Base-by-base conservation (phyloP, 73 alveolate species). In the Durusdinium trenchii region DNA sequence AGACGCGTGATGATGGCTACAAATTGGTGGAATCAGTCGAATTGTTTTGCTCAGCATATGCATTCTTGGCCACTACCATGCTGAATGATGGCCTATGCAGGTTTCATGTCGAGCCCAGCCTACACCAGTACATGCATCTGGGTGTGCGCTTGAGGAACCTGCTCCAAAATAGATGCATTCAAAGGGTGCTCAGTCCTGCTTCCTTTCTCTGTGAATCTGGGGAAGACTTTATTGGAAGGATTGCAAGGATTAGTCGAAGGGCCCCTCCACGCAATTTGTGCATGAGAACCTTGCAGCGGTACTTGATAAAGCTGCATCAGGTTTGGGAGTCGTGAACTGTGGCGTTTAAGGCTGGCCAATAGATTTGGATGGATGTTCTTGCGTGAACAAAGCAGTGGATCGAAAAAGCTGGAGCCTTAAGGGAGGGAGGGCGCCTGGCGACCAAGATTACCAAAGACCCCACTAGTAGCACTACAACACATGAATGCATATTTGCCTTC, bases 141-240 rank as follows among this genome's bases (percentile, higher is more conserved):
- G 92, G 92, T 30, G 36, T 82, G 6, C 73, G 92, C 5, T 28
- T 82, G 73, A 12, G 32, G 47, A 3, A 6, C 18, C 46, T 82
- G 32, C 92, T 82, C 32, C 47, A 82, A 46, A 82, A 82, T 6
- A 3, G 18, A 43, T 26, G 46, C 28, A 20, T 5, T 23, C 52
- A 73, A 40, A 73, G 84, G 28, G 0, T 73, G 6, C 67, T 81
- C 62, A 81, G 92, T 35, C 92, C 92, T 0, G 62, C 71, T 20
- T 23, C 92, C 32, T 81, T 47, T 67, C 92, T 81, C 1, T 46
- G 69, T 81, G 92, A 81, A 36, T 46, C 92, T 3, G 92, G 92
- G 92, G 92, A 81, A n/a, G 92, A 81, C 45, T 81, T 81, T 43
- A 46, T 81, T 0, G 92, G 92, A 3, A 36, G 64, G 20, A 67